Evolutionary conservation across 306 rosid genomes (phyloP), one percentile per base, ranked within the genome.

Genomic region (Phaseolus lunatus): DNA sequence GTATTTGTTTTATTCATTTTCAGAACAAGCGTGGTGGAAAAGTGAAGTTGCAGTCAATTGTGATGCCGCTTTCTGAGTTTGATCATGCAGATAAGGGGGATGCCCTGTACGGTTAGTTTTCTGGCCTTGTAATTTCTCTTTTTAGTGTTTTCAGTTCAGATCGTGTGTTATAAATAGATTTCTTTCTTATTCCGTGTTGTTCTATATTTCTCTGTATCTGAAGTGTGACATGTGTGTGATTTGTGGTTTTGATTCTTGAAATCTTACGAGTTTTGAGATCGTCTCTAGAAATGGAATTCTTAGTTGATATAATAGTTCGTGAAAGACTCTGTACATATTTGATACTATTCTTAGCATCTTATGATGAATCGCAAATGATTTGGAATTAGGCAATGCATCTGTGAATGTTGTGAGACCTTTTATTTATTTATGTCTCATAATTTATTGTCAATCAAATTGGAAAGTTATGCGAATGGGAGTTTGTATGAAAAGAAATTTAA

Each of bases 1-100:
- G 50, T 12, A 8, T 50, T 27, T 70, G 3, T 7, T 31, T 39
- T 62, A 1, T 75, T 18, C n/a, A 2, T 47, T 68, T 76, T 63
- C 81, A 96, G 98, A 96, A 96, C 78, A 88, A 86, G 77, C 88
- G 98, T 13, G 99, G 98, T 84, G 99, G 99, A 45, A 90, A 80
- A 81, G 99, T 96, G 76, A 88, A 73, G 70, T 72, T 96, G 86
- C 97, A 91, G 71, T 73, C 88, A 15, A 87, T 96, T 52, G 68
- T 91, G 87, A 82, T 85, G 92, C 92, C 89, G n/a, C 85, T 82
- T 29, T 86, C 87, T 58, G 96, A 90, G 79, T 90, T 70, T 78
- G 96, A 90, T 56, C 88, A 86, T 68, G 87, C 45, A 24, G 86
- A 86, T 37, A 90, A 88, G 79, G 96, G 96, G 72, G 97, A 94